These are phyloP conservation scores for Leishmania arabica DNA, from an alignment of 208 protist species.

Conservation along the genomic window DNA sequence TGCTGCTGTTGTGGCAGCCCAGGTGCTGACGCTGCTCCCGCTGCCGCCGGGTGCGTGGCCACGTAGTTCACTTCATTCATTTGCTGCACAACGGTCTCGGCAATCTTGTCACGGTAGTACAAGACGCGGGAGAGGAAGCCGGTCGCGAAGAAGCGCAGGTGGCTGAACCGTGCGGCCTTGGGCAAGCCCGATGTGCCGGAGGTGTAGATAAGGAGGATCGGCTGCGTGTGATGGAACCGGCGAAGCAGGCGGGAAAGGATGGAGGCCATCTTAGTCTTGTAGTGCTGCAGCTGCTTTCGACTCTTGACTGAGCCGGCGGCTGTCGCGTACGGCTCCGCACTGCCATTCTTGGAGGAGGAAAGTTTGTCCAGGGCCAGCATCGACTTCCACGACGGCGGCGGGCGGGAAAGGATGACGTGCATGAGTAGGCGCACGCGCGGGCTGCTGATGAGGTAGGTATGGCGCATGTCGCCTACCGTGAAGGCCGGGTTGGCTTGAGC, in stretches of 20 bases:
- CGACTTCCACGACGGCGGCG: constrained; percentile 25
- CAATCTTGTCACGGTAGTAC: constrained; percentile 31
- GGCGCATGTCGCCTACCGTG: constrained; percentile 8
- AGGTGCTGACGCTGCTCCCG: not conserved
- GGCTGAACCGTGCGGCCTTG: constrained; percentile 78
- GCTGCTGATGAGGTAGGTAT: constrained; percentile 23
- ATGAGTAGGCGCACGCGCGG: constrained; percentile 24
- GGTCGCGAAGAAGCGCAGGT: constrained; percentile 70
- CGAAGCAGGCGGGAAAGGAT: constrained; percentile 31
- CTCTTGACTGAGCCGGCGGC: constrained; percentile 11
- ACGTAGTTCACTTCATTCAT: constrained; percentile 20
- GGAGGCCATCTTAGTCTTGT: constrained; percentile 22
- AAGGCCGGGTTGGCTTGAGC: constrained; percentile 8
- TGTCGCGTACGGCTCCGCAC: not conserved
- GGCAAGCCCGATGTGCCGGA: constrained; percentile 88
- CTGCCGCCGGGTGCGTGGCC: constrained; percentile 2
- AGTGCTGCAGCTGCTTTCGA: constrained; percentile 23
- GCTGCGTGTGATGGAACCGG: constrained; percentile 50
- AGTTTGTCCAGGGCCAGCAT: constrained; percentile 10
- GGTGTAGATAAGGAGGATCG: constrained; percentile 84
- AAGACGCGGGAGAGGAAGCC: constrained; percentile 50
- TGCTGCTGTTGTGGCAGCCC: not conserved
- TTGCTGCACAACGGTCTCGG: constrained; percentile 37
- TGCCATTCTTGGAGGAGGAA: not conserved
- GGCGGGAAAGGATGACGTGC: constrained; percentile 25